phyloP scores from a whole-genome alignment of 495 filamentous ascomycete species.

The Xylaria bambusicola region DNA sequence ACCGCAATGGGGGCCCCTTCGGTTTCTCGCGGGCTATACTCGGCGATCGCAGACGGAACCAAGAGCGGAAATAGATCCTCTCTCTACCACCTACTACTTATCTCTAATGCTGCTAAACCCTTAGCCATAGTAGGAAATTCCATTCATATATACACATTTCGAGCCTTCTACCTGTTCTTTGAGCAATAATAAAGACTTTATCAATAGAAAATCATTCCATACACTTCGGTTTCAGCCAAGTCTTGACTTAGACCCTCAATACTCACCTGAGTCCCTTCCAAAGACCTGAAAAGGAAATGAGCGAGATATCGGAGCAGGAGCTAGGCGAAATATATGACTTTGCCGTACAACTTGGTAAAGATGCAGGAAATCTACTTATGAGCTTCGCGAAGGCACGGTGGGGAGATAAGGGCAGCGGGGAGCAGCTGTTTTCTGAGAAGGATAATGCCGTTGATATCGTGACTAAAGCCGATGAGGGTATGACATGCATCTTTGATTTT shows the following conservation, averaged over 20 bases:
- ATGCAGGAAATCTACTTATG: slow-evolving; percentile 61
- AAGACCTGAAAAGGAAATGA: slow-evolving; percentile 6
- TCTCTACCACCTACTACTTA: neutral
- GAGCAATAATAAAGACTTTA: no score
- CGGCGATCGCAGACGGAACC: neutral
- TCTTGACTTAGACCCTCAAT: no score
- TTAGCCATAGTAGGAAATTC: no score
- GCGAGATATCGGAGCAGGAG: slow-evolving; percentile 22
- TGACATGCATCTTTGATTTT: slow-evolving; percentile 9
- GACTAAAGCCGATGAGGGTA: slow-evolving; percentile 70
- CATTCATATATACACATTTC: no score
- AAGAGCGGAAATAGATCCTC: slow-evolving; percentile 1
- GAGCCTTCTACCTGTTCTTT: no score
- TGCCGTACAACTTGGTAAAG: slow-evolving; percentile 63
- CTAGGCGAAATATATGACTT: slow-evolving; percentile 66
- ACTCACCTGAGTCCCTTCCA: neutral
- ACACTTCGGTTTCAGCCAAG: no score
- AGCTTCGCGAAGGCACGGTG: slow-evolving; percentile 51
- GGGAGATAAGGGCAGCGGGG: slow-evolving; percentile 25
- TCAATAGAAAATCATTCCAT: no score
- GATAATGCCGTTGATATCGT: slow-evolving; percentile 72
- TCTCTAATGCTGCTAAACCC: neutral
- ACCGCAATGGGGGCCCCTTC: neutral
- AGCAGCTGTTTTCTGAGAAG: slow-evolving; percentile 51
- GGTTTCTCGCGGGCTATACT: slow-evolving; percentile 4